Base-by-base conservation (phyloP, 129 eudicot species). In the Flaveria ramosissima region DNA sequence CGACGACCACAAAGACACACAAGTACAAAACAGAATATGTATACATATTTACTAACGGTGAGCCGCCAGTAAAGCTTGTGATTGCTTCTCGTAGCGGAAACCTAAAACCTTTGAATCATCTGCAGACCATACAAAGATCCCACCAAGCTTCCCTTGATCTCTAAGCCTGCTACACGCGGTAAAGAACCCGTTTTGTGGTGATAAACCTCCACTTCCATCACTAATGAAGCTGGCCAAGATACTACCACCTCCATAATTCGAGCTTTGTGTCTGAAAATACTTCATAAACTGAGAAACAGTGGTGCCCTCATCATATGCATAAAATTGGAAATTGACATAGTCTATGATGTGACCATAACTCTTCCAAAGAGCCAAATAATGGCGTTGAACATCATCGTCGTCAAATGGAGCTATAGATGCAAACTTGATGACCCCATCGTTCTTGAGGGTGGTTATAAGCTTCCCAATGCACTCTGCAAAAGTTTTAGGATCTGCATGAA, bases 351-450 rank as follows among this genome's bases (percentile, higher is more conserved):
- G 83, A 0, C 87, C 89, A 47, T 86, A 85, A 7, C 81, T 79
- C 71, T 68, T 89, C 97, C 97, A 91, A 9, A 91, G 83, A 39
- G 97, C 94, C 85, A 69, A 30, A 86, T 91, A 91, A 60, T 88
- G 88, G 69, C 88, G 82, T 41, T 91, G 97, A 52, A 91, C 92
- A 14, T 88, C 75, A 73, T 82, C 87, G 19, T 87, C 92, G 16
- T 86, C 97, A 36, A 16, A 91, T 21, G 97, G 97, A 70, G 95
- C 97, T 21, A 91, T 91, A 11, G 95, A 91, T 5, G 89, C 92
- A 63, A 91, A 91, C 0, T 91, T 83, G 21, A 91, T 84, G 17
- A 86, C 83, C 0, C 88, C 84, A 6, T 87, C 82, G 5, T 77
- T 77, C 82, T 89, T 91, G 4, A 91, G 90, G 9, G 84, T 83